Evolutionary conservation across 495 filamentous ascomycete species (phyloP).

Genomic region (Xylaria scruposa): DNA sequence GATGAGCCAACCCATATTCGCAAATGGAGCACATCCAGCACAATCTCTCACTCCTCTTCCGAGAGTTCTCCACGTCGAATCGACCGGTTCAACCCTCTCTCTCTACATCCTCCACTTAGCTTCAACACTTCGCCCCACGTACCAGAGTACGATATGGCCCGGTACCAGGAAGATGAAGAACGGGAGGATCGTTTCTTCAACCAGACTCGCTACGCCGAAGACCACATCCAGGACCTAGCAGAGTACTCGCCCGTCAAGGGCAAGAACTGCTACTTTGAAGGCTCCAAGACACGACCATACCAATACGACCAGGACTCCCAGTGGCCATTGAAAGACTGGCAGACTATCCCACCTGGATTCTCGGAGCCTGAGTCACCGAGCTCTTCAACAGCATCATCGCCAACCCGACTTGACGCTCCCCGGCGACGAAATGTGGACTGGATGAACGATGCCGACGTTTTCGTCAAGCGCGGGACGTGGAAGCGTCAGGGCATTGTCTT

Average conservation of each 20-base stretch:
- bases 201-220: conserved; percentile 30
- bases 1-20: conserved; percentile 30
- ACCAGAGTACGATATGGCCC: conserved; percentile 33
- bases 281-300: conserved; percentile 28
- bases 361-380: conserved; percentile 30
- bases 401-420: conserved; percentile 5
- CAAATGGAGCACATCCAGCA: conserved; percentile 40
- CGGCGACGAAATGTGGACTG: conserved; percentile 37
- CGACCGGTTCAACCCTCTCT: conserved; percentile 35
- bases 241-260: conserved; percentile 36
- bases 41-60: conserved; percentile 29
- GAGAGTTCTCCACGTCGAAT: conserved; percentile 25
- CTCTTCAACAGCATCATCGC: conserved; percentile 29
- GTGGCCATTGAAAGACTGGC: conserved; percentile 45
- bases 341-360: conserved; percentile 34
- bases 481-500: conserved; percentile 58
- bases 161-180: conserved; percentile 35
- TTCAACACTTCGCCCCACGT: conserved; percentile 40
- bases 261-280: conserved; percentile 33
- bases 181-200: conserved; percentile 36
- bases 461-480: conserved; percentile 55
- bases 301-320: conserved; percentile 33
- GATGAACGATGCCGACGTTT: conserved; percentile 45
- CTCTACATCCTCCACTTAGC: conserved; percentile 40
- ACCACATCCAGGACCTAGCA: conserved; percentile 32